Base-by-base conservation (phyloP, 164 flowering plant genomes). In the Chimonanthus salicifolius region DNA sequence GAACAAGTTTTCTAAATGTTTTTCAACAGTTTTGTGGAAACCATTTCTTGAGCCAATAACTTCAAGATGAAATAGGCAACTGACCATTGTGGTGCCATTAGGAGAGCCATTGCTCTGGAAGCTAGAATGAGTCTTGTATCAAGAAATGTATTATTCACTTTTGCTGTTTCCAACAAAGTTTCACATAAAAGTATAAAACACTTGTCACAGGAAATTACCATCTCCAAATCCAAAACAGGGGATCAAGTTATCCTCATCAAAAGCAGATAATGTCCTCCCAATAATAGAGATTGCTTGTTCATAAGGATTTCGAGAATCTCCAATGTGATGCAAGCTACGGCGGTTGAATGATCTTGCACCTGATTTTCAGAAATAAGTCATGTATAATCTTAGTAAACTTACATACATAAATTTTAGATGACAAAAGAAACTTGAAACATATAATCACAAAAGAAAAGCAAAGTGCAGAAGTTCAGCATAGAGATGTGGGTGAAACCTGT, bases 161-260 rank as follows among this genome's bases (percentile, higher is more conserved):
- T 33, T 3, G 4, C 60, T 54, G 60, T 54, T 54, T 54, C 60
- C 60, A 54, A 54, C 60, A 54, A 54, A 54, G 60, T 33, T 33
- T 33, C 33, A 33, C 64, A 9, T 10, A 62, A 54, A 5, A 54
- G 16, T 69, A 7, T 6, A 69, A 10, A 21, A 15, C 49, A 10
- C 47, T 48, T 45, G 11, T 69, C 60, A 69, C 33, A 49, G 58
- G 49, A 54, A 76, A 46, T 58, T 81, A 86, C 89, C 89, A 81
- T 86, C 89, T 74, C 89, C 89, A 78, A 86, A 86, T 49, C 89
- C 89, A 78, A 78, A 86, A 76, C 97, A 91, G 0, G 89, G 89
- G 48, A 85, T 86, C 62, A 83, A 72, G 73, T 85, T 86, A 77
- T 86, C 89, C 78, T 86, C 89, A 74, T 85, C 87, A 70, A 86